Evolutionary conservation across 805 yeast genomes (phyloP), one percentile per base, ranked within the genome.

Genomic region (Pichia cephalocereana): DNA sequence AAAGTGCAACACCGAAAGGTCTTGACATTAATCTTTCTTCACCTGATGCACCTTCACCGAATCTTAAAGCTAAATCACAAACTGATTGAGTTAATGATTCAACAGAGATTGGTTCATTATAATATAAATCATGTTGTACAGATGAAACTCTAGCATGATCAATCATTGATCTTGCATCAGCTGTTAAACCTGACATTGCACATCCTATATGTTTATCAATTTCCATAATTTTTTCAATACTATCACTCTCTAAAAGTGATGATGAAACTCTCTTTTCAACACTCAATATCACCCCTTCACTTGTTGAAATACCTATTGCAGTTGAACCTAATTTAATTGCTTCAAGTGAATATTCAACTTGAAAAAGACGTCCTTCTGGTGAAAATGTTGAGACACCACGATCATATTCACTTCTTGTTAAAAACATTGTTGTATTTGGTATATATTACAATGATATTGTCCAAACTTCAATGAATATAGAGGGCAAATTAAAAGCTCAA

Each of bases 341-440:
- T 68, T 93, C 99, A 49, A 93, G 71, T 10, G 99, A 93, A 67
- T 93, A 93, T 67, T 93, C 99, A 41, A 93, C 99, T 70, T 93
- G 99, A 71, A 93, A 93, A 52, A 93, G 72, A 64, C 99, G 85
- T 27, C 99, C 99, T 66, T 95, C 99, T 27, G 99, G 99, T 2
- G 98, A 90, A 67, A 95, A 93, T 9, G 99, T 95, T 62, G 95
- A 85, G 44, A 93, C 99, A 54, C 99, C 99, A 68, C 99, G 85
- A 66, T 93, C 99, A 68, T 93, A 93, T 74, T 93, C 99, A 70
- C 96, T 86, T 82, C 99, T 85, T n/a, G 99, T 93, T 57, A 93
- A 77, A 70, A 93, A 93, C 99, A 93, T 93, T 46, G 49, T 53
- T 10, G 17, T 30, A 8, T 17, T 10, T 30, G 32, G 32, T 30